A percentile compares a stretch with the other conserved stretches of the same genome.
phyloP scores from a whole-genome alignment of 2,329 filamentous ascomycete genomes.

The Ilyonectria mors-panacis region DNA sequence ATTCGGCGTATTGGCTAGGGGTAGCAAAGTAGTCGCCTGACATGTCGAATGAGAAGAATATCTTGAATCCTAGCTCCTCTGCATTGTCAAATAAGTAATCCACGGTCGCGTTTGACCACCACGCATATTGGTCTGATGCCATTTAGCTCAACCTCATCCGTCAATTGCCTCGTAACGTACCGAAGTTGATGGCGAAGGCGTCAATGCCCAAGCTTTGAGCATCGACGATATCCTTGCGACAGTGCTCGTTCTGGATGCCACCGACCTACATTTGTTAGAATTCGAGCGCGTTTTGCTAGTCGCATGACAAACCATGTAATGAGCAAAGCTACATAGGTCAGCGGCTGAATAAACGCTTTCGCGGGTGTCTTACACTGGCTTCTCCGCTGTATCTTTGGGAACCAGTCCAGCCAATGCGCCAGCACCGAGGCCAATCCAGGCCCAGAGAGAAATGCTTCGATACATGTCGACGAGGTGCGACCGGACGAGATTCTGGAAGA shows the following conservation, averaged over 20 bases:
- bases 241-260: conserved; percentile 10
- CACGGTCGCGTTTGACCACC: conserved; percentile 19
- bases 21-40: conserved; percentile 14
- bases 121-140: conserved; percentile 22
- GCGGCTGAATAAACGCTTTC: not conserved
- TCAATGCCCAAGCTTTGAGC: conserved; percentile 24
- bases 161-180: not conserved
- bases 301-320: conserved; percentile 24
- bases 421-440: not conserved
- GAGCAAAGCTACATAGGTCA: conserved; percentile 15
- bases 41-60: conserved; percentile 33
- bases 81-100: conserved; percentile 24
- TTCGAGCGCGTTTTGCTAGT: not conserved
- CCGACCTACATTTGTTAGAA: conserved; percentile 12
- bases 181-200: conserved; percentile 29
- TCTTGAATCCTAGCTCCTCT: conserved; percentile 22
- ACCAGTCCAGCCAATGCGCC: not conserved
- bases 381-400: not conserved
- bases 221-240: conserved; percentile 17
- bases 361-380: conserved; percentile 19
- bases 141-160: not conserved
- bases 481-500: not conserved
- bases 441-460: not conserved
- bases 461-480: conserved; percentile 1
- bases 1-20: conserved; percentile 19